Conservation (phyloP, 768 basidiomycete species). For the Mycena amicta region DNA sequence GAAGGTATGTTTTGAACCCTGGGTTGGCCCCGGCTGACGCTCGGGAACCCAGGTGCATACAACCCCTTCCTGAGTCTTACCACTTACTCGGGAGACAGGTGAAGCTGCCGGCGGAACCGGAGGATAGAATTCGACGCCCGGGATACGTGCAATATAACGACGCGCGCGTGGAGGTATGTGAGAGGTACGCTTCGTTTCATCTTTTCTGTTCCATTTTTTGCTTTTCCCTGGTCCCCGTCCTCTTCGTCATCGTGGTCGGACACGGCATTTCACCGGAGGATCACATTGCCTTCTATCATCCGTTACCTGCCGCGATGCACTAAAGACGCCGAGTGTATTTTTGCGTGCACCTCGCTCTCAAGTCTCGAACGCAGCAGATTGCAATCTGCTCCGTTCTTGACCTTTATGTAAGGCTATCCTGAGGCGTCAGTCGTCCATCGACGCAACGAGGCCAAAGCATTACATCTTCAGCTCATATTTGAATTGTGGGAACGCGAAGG, state of each 20-base stretch:
- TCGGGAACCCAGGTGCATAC: not conserved
- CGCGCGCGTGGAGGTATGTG: slow-evolving; percentile 77
- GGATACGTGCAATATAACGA: slow-evolving; percentile 81
- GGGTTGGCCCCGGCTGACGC: not conserved
- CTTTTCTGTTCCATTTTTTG: not conserved
- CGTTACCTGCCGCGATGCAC: not conserved
- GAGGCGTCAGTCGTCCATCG: not conserved
- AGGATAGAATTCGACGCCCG: slow-evolving; percentile 84
- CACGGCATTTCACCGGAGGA: not conserved
- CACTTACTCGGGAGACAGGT: slow-evolving; percentile 48
- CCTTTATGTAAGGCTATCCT: too few species aligned
- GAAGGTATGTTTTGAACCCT: slow-evolving; percentile 53
- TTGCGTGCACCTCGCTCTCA: too few species aligned
- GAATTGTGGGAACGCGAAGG: too few species aligned
- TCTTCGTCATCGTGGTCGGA: not conserved
- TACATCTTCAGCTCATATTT: too few species aligned
- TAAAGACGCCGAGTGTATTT: not conserved
- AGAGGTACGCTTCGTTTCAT: slow-evolving; percentile 56
- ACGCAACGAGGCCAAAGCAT: not conserved
- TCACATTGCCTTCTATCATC: not conserved
- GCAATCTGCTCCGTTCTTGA: too few species aligned
- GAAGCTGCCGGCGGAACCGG: slow-evolving; percentile 84
- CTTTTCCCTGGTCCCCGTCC: not conserved
- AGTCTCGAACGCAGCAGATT: too few species aligned
- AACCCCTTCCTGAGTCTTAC: not conserved